Percentiles rank a stretch among this genome's conserved stretches.
These are phyloP conservation scores for Eimeria zaria DNA, from an alignment of 169 alveolate species.

Conservation along the genomic window DNA sequence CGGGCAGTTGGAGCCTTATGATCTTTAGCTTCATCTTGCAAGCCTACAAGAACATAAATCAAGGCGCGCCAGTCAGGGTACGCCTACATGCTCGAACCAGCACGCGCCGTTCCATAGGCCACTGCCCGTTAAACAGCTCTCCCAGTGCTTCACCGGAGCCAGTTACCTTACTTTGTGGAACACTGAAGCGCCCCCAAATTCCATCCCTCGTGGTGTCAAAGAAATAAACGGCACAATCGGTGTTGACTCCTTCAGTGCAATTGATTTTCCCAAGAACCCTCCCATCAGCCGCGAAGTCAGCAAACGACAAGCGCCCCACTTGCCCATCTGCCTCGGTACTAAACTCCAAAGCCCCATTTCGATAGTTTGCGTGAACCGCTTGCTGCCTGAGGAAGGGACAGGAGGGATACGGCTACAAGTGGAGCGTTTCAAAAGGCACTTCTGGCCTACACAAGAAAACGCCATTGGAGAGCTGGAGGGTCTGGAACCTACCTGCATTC, in stretches of 20 bases:
- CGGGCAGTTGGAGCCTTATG: neutral
- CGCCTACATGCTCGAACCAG: neutral
- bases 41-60: neutral
- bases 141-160: neutral
- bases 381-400: neutral
- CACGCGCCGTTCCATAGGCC: neutral
- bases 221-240: constrained; percentile 58
- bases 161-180: constrained; percentile 37
- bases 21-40: neutral
- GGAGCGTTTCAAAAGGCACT: neutral
- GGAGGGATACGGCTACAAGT: neutral
- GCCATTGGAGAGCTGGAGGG: neutral
- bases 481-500: constrained; percentile 41
- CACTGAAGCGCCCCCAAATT: constrained; percentile 42
- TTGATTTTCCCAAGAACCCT: constrained; percentile 53
- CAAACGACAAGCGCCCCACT: constrained; percentile 6
- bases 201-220: constrained; percentile 54
- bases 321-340: constrained; percentile 25
- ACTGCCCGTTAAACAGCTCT: neutral
- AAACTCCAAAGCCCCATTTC: constrained; percentile 14
- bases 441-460: neutral
- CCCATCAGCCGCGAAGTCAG: constrained; percentile 66
- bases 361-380: constrained; percentile 38
- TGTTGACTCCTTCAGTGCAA: neutral
- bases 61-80: neutral